Percentiles rank a stretch among this genome's conserved stretches.
Conservation (phyloP, 805 yeast genomes). For the Kuraishia molischiana region DNA sequence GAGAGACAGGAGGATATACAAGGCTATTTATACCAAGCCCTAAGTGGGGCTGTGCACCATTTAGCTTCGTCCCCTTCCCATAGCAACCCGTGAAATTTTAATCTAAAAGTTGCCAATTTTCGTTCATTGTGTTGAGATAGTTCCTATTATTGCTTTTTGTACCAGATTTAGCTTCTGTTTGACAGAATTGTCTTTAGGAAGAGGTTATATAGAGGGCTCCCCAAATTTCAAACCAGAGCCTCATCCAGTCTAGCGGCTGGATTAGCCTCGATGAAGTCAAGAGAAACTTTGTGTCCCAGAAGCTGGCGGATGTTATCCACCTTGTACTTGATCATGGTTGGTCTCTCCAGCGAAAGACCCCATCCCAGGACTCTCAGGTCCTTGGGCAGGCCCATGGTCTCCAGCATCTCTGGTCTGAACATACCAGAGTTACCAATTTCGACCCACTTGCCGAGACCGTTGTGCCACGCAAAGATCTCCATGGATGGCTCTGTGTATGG, state of each 20-base stretch:
- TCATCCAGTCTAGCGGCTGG: conserved; percentile 97
- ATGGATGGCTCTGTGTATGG: conserved; percentile 99
- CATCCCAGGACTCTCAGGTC: conserved; percentile 92
- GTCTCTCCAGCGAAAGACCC: conserved; percentile 96
- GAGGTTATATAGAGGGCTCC: neutral
- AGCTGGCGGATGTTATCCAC: conserved; percentile 94
- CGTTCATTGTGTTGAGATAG: neutral
- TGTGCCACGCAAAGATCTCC: conserved; percentile 96
- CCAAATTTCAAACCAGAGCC: conserved; percentile 19
- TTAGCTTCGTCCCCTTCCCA: too few relatives aligned
- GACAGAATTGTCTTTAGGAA: neutral
- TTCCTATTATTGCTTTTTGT: neutral
- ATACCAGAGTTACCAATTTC: conserved; percentile 99
- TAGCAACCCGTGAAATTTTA: too few relatives aligned
- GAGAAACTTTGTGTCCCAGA: conserved; percentile 91
- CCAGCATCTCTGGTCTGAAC: conserved; percentile 99
- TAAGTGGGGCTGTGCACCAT: neutral
- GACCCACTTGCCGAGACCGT: conserved; percentile 92
- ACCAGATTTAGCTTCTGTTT: neutral
- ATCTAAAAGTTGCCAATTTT: too few relatives aligned
- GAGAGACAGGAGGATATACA: too few relatives aligned
- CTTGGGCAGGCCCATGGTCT: conserved; percentile 95
- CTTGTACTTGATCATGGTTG: conserved; percentile 97
- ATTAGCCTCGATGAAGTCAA: conserved; percentile 89
- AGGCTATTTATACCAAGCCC: too few relatives aligned